Evolutionary conservation across 768 basidiomycete genomes (phyloP).

Genomic region (Kwoniella mangroviensis): DNA sequence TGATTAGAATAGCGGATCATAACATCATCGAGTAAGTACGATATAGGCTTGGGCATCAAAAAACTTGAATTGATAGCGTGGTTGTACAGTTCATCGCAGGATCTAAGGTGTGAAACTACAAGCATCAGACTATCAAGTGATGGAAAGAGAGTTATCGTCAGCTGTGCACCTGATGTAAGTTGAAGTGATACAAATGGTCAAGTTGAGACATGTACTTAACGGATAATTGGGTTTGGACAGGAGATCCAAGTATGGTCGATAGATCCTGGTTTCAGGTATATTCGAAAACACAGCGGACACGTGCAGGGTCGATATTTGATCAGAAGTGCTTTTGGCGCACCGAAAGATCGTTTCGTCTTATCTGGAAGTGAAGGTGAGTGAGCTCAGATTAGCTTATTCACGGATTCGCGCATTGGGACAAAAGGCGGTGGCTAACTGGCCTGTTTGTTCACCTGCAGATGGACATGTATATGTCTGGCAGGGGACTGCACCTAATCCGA

Average conservation of each 20-base stretch:
- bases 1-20: slow-evolving; percentile 39
- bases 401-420: too few relatives aligned
- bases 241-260: slow-evolving; percentile 90
- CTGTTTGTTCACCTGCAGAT: slow-evolving; percentile 63
- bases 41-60: too few relatives aligned
- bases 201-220: neutral
- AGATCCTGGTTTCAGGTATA: slow-evolving; percentile 65
- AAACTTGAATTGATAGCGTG: neutral
- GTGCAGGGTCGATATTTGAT: slow-evolving; percentile 82
- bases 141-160: slow-evolving; percentile 84
- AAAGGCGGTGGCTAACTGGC: neutral
- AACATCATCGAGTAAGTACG: slow-evolving; percentile 43
- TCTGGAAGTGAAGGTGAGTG: slow-evolving; percentile 91
- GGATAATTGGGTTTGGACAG: slow-evolving; percentile 59
- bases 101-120: slow-evolving; percentile 69
- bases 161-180: slow-evolving; percentile 82
- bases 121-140: slow-evolving; percentile 85
- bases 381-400: too few relatives aligned
- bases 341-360: slow-evolving; percentile 82
- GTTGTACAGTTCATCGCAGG: slow-evolving; percentile 28
- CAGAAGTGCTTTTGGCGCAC: slow-evolving; percentile 90
- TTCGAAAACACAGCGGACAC: slow-evolving; percentile 84
- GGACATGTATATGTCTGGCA: slow-evolving; percentile 96
- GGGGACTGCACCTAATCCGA: slow-evolving; percentile 74
- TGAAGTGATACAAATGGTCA: neutral